Evolutionary conservation across 2,329 filamentous ascomycete species (phyloP), one percentile per base, ranked within the genome.

Genomic region (Hypoxylon sp.): DNA sequence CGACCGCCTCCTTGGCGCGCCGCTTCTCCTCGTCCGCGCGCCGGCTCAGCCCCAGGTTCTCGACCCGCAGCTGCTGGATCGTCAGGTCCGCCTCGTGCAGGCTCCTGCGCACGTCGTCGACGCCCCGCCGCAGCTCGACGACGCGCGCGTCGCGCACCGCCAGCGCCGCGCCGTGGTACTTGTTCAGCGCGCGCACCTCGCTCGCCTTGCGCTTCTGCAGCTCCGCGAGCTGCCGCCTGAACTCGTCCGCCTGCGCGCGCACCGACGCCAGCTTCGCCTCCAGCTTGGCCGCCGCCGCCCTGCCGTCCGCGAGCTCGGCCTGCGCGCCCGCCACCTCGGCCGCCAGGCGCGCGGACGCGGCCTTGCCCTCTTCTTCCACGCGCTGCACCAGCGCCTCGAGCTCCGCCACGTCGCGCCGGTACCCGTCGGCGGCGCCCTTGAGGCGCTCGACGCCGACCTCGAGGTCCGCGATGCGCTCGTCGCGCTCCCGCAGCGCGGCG

Each of bases 351-450:
- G 77, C 73, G 2, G 74, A 67, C 0, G 75, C 74, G 1, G 76
- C 74, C 0, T 74, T 72, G 3, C 76, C 73, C 36, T 82, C 78
- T 1, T 58, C 68, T 65, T 89, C 86, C 59, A 88, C 75, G 3
- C 76, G 73, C 63, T 81, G 77, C 18, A 87, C 83, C 0, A 87
- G 78, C 1, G 61, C 71, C 73, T 89, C 86, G 0, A 89, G 79
- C 72, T 86, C 83, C 0, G 75, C 71, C 0, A 89, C 80, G 63
- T 89, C 87, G 3, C 82, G 79, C 7, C 82, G 74, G 70, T 89
- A 89, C 1, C 80, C 80, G 18, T 83, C 82, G 0, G 86, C 79
- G 0, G 86, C 85, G 12, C 80, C 79, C 72, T 82, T 82, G 14
- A 89, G 80, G 1, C 85, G 76, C 54, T 82, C 78, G 14, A 86